Conservation (phyloP, 805 yeast genomes). For the Kuraishia hungarica region DNA sequence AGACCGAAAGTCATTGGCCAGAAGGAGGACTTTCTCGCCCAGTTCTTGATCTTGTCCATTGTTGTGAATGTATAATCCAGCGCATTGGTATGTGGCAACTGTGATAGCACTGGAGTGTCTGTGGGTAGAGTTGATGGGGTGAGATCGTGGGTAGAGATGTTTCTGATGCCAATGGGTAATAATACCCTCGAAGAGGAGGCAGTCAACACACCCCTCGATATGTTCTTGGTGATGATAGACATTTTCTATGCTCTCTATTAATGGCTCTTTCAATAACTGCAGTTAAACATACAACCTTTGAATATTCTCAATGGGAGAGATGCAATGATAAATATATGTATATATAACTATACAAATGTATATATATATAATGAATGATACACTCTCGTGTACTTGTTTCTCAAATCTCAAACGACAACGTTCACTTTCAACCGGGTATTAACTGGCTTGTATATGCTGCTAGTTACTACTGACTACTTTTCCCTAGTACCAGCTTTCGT, state of each 20-base stretch:
- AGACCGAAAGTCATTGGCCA: conserved; percentile 92
- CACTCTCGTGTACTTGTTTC: background rate
- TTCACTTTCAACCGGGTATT: background rate
- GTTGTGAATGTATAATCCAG: conserved; percentile 79
- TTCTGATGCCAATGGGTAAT: conserved; percentile 2
- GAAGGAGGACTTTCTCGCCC: conserved; percentile 88
- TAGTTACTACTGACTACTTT: background rate
- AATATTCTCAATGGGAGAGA: background rate
- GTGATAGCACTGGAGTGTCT: conserved; percentile 62
- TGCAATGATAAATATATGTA: background rate
- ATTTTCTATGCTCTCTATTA: background rate
- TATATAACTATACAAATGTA: no score
- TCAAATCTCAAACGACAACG: background rate
- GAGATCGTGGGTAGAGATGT: background rate
- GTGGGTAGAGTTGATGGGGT: conserved; percentile 50
- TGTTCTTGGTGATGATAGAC: background rate
- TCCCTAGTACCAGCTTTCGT: background rate
- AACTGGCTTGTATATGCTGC: background rate
- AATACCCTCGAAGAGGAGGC: background rate
- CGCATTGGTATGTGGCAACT: conserved; percentile 49
- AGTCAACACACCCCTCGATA: background rate
- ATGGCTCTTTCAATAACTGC: background rate
- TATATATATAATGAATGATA: no score
- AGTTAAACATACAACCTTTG: background rate
- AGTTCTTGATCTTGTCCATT: conserved; percentile 72